These are phyloP conservation scores for Russula olivacea DNA, from an alignment of 768 basidiomycete species.

Conservation along the genomic window DNA sequence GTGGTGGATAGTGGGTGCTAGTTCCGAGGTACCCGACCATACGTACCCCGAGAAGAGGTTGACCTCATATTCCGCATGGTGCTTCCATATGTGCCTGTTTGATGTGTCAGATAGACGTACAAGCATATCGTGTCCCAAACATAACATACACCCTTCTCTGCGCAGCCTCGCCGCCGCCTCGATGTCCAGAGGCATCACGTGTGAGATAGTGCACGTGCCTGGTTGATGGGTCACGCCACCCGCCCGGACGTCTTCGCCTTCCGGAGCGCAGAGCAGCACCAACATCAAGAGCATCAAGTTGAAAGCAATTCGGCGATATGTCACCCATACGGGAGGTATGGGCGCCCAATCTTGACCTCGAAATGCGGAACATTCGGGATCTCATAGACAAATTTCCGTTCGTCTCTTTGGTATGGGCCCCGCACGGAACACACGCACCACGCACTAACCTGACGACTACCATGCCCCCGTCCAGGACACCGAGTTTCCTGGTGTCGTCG, in stretches of 20 bases:
- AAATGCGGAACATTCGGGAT: slow-evolving; percentile 84
- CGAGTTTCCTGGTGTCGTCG: slow-evolving; percentile 98
- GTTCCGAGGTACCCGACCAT: slow-evolving; percentile 15
- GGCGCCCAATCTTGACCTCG: slow-evolving; percentile 85
- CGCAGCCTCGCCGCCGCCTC: slow-evolving; percentile 5
- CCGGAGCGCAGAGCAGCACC: not conserved
- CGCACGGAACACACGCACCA: slow-evolving; percentile 15
- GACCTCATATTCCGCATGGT: slow-evolving; percentile 25
- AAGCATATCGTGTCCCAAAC: slow-evolving; percentile 10
- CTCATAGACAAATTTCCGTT: slow-evolving; percentile 88
- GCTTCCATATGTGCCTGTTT: slow-evolving; percentile 23
- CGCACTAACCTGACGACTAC: slow-evolving; percentile 22
- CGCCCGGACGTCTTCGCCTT: not conserved
- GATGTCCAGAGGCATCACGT: slow-evolving; percentile 7
- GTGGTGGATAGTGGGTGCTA: not conserved
- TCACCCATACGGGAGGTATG: slow-evolving; percentile 93
- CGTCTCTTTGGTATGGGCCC: slow-evolving; percentile 77
- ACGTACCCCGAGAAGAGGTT: slow-evolving; percentile 12
- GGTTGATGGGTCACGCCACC: slow-evolving; percentile 6
- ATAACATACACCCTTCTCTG: not conserved
- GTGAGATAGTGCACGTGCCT: slow-evolving; percentile 15
- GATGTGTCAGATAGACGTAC: slow-evolving; percentile 25
- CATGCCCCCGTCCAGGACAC: slow-evolving; percentile 64
- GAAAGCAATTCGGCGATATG: slow-evolving; percentile 38
- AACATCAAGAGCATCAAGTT: not conserved